A percentile compares a stretch with the other conserved stretches of the same genome.
Conservation (phyloP, 108 stramenopile genomes). For the Cyclotella sp. region DNA sequence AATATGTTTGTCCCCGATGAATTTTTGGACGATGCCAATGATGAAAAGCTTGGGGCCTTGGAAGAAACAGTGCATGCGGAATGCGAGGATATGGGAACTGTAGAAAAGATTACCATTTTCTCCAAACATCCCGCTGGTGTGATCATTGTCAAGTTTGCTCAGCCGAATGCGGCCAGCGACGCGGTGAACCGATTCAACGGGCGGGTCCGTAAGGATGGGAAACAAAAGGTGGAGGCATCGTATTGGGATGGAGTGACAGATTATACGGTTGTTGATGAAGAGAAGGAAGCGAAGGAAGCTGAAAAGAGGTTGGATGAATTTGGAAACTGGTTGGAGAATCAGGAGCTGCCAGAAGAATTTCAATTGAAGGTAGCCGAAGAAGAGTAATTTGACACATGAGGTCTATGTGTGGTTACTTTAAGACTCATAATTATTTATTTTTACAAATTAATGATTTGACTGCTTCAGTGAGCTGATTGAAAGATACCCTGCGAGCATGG, state of each 20-base stretch:
- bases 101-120: constrained; percentile 96
- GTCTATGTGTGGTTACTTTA: neutral
- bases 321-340: constrained; percentile 94
- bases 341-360: constrained; percentile 93
- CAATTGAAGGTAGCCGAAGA: constrained; percentile 64
- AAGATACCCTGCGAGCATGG: constrained; percentile 39
- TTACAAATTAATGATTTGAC: constrained; percentile 8
- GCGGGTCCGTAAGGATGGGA: constrained; percentile 23
- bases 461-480: constrained; percentile 29
- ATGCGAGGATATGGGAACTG: constrained; percentile 76
- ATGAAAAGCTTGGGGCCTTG: constrained; percentile 54
- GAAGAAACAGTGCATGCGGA: constrained; percentile 67
- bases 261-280: constrained; percentile 69
- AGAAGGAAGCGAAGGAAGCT: constrained; percentile 69
- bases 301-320: constrained; percentile 93
- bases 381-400: neutral
- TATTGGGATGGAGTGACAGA: constrained; percentile 98
- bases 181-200: constrained; percentile 86
- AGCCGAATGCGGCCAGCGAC: constrained; percentile 81
- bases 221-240: constrained; percentile 57
- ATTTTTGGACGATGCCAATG: constrained; percentile 47
- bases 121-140: constrained; percentile 82
- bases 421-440: neutral
- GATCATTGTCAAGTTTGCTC: constrained; percentile 89
- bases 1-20: constrained; percentile 80